These are phyloP conservation scores for Jasminum sambac DNA, from an alignment of 257 asterid genomes.

Conservation along the genomic window DNA sequence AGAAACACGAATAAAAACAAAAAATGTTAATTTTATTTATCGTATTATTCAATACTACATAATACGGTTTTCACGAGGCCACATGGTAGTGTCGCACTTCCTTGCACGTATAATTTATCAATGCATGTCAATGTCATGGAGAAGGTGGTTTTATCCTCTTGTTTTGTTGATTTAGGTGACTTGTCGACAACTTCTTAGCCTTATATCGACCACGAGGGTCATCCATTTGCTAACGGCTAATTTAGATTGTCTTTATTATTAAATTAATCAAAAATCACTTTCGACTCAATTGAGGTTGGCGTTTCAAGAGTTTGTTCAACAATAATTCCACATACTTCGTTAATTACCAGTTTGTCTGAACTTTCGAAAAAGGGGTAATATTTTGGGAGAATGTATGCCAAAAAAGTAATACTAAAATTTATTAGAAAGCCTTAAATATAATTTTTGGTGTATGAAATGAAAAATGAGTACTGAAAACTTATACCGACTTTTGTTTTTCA, in stretches of 20 bases:
- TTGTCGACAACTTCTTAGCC: constrained; percentile 28
- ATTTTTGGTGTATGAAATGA: too few species aligned
- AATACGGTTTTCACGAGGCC: background rate
- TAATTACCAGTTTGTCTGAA: too few species aligned
- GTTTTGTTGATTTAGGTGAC: constrained; percentile 10
- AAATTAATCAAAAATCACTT: background rate
- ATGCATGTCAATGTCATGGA: constrained; percentile 21
- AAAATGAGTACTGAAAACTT: too few species aligned
- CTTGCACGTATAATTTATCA: background rate
- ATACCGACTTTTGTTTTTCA: too few species aligned
- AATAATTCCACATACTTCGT: too few species aligned
- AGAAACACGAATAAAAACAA: too few species aligned
- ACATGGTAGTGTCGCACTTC: constrained; percentile 6
- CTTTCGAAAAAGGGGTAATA: too few species aligned
- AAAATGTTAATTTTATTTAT: background rate
- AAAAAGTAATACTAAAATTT: too few species aligned
- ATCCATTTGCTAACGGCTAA: constrained; percentile 26
- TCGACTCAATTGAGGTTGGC: too few species aligned
- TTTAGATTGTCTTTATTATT: background rate
- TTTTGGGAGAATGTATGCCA: too few species aligned
- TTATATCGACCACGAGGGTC: constrained; percentile 19
- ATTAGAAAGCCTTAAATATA: too few species aligned
- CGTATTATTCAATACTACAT: background rate
- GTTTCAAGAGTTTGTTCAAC: too few species aligned
- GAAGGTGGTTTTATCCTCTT: constrained; percentile 19